Evolutionary conservation across 768 basidiomycete species (phyloP).

Genomic region (Lactarius hengduanensis): DNA sequence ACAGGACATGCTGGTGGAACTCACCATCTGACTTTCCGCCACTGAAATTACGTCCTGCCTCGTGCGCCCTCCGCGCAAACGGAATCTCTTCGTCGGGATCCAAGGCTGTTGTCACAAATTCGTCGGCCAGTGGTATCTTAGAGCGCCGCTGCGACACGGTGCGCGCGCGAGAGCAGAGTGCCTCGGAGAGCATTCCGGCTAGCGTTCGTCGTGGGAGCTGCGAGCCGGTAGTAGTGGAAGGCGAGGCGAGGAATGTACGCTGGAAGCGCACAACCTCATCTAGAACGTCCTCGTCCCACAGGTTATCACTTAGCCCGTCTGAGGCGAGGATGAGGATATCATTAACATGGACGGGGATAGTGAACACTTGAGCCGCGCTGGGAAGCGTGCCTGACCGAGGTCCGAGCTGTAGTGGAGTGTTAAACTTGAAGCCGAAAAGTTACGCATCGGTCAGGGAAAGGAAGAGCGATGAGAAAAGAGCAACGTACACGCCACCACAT

Average conservation of each 20-base stretch:
- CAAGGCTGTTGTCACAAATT: neutral
- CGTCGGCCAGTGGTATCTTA: neutral
- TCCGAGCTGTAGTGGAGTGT: conserved; percentile 64
- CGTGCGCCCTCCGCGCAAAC: conserved; percentile 78
- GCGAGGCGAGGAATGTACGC: conserved; percentile 34
- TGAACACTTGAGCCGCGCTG: conserved; percentile 64
- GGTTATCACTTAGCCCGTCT: conserved; percentile 82
- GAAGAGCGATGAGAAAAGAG: conserved; percentile 1
- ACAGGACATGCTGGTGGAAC: conserved; percentile 26
- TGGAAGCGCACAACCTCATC: conserved; percentile 73
- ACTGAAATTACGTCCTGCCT: conserved; percentile 66
- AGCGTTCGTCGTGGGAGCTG: conserved; percentile 51
- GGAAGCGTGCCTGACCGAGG: conserved; percentile 62
- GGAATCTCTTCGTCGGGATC: conserved; percentile 56
- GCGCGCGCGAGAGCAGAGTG: conserved; percentile 75
- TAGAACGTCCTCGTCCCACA: conserved; percentile 85
- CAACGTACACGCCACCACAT: conserved; percentile 83
- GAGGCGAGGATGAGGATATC: conserved; percentile 80
- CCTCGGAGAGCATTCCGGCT: conserved; percentile 73
- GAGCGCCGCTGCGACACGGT: conserved; percentile 53
- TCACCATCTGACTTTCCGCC: conserved; percentile 88
- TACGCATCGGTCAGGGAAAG: conserved; percentile 2
- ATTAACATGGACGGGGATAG: conserved; percentile 64
- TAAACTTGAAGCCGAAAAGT: conserved; percentile 42
- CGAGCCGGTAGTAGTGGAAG: neutral